Evolutionary conservation across 768 basidiomycete genomes (phyloP).

Genomic region (Stropharia rugosoannulata): DNA sequence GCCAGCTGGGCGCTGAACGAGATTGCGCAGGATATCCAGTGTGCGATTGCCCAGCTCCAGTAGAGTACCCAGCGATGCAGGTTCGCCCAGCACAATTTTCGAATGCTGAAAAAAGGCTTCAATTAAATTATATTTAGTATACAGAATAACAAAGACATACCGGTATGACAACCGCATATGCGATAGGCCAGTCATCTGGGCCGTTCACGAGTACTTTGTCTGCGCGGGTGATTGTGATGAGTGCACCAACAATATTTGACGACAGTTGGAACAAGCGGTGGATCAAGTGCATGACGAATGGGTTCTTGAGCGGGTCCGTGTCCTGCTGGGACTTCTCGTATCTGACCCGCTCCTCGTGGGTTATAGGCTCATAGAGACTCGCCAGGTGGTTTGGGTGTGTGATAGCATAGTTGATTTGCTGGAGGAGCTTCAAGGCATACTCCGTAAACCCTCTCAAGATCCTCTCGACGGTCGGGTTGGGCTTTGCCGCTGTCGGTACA

Average conservation of each 20-base stretch:
- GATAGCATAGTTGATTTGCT: constrained; percentile 87
- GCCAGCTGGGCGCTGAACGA: constrained; percentile 59
- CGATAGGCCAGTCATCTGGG: constrained; percentile 69
- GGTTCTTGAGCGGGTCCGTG: constrained; percentile 65
- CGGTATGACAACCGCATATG: constrained; percentile 69
- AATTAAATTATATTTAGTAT: neutral
- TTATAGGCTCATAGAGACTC: constrained; percentile 77
- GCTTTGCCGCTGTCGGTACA: constrained; percentile 41
- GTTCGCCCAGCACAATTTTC: constrained; percentile 80
- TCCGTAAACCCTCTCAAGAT: constrained; percentile 69
- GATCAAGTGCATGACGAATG: constrained; percentile 69
- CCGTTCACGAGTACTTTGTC: constrained; percentile 65
- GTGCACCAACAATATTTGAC: constrained; percentile 64
- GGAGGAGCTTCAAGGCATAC: constrained; percentile 71
- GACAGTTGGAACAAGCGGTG: constrained; percentile 72
- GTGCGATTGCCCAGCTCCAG: constrained; percentile 82
- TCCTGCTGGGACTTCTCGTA: constrained; percentile 65
- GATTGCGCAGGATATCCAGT: constrained; percentile 68
- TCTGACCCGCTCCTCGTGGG: constrained; percentile 66
- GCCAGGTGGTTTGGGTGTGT: constrained; percentile 90
- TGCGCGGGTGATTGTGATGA: constrained; percentile 69
- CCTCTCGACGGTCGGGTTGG: constrained; percentile 53
- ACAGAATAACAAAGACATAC: constrained; percentile 41
- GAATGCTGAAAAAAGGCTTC: constrained; percentile 56
- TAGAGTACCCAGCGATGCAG: constrained; percentile 82